Percentiles rank a stretch among this genome's conserved stretches.
Conservation (phyloP, 345 rosid species). For the Anastatica hierochuntica region DNA sequence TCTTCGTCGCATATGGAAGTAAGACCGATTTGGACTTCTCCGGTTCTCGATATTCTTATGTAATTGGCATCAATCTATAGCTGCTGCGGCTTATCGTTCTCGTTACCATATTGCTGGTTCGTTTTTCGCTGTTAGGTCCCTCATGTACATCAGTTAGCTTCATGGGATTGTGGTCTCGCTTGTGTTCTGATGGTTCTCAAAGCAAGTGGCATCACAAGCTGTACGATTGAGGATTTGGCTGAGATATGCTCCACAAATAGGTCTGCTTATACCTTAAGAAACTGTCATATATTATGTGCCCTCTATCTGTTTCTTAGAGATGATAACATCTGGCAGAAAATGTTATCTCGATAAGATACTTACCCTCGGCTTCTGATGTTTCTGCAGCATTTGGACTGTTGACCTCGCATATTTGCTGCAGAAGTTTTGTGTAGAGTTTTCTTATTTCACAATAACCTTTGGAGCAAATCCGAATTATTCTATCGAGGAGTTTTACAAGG, state of each 20-base stretch:
- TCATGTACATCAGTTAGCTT: constrained; percentile 61
- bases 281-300: background rate
- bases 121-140: constrained; percentile 47
- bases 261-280: constrained; percentile 25
- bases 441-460: constrained; percentile 73
- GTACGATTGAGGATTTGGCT: constrained; percentile 49
- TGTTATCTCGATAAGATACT: background rate
- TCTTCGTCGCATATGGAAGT: constrained; percentile 41
- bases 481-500: constrained; percentile 81
- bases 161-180: constrained; percentile 98
- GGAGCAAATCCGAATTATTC: constrained; percentile 91
- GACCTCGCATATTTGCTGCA: constrained; percentile 80
- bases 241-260: constrained; percentile 70
- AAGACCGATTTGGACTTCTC: constrained; percentile 7
- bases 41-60: background rate
- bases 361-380: constrained; percentile 7
- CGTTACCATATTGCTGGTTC: background rate
- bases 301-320: background rate
- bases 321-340: too few relatives aligned
- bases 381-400: constrained; percentile 85
- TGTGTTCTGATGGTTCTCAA: constrained; percentile 81
- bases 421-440: constrained; percentile 62
- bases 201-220: constrained; percentile 48
- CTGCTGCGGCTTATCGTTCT: background rate
- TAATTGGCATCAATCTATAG: background rate